Percentiles rank a stretch among this genome's conserved stretches.
phyloP scores from a whole-genome alignment of 768 basidiomycete species.

The Rhizopogon salebrosus region DNA sequence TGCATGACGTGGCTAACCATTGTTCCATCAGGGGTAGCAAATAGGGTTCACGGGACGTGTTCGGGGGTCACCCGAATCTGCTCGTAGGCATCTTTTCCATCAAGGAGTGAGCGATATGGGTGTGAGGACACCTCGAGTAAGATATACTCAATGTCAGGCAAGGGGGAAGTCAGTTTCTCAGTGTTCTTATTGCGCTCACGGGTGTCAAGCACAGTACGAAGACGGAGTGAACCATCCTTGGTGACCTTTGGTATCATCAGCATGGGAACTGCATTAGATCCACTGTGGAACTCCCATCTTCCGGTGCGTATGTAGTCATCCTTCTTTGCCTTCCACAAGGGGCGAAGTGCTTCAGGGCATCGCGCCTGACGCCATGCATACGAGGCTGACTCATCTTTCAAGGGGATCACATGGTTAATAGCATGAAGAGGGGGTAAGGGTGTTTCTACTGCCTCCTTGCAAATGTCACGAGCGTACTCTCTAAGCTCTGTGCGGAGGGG shows the following conservation, averaged over 20 bases:
- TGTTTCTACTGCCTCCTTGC: slow-evolving; percentile 22
- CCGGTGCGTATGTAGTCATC: slow-evolving; percentile 26
- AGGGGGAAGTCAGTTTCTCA: slow-evolving; percentile 18
- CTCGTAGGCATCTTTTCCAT: slow-evolving; percentile 29
- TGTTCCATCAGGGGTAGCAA: slow-evolving; percentile 36
- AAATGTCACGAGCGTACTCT: slow-evolving; percentile 20
- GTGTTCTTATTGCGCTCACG: slow-evolving; percentile 30
- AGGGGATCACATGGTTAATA: slow-evolving; percentile 33
- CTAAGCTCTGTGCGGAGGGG: slow-evolving; percentile 9
- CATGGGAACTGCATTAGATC: slow-evolving; percentile 27
- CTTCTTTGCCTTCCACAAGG: slow-evolving; percentile 22
- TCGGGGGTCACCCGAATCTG: slow-evolving; percentile 24
- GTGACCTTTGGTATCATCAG: slow-evolving; percentile 25
- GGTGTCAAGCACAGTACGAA: slow-evolving; percentile 21
- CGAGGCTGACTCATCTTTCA: slow-evolving; percentile 26
- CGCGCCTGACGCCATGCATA: slow-evolving; percentile 30
- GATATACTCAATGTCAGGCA: slow-evolving; percentile 27
- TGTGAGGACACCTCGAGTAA: slow-evolving; percentile 16
- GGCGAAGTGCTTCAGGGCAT: slow-evolving; percentile 30
- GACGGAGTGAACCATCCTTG: slow-evolving; percentile 9
- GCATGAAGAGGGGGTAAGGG: slow-evolving; percentile 24
- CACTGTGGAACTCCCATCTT: slow-evolving; percentile 24
- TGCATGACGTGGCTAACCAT: slow-evolving; percentile 39
- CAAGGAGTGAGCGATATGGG: slow-evolving; percentile 18
- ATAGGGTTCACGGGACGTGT: slow-evolving; percentile 21